Evolutionary conservation across 768 basidiomycete species (phyloP).

Genomic region (Harrya chromipes): DNA sequence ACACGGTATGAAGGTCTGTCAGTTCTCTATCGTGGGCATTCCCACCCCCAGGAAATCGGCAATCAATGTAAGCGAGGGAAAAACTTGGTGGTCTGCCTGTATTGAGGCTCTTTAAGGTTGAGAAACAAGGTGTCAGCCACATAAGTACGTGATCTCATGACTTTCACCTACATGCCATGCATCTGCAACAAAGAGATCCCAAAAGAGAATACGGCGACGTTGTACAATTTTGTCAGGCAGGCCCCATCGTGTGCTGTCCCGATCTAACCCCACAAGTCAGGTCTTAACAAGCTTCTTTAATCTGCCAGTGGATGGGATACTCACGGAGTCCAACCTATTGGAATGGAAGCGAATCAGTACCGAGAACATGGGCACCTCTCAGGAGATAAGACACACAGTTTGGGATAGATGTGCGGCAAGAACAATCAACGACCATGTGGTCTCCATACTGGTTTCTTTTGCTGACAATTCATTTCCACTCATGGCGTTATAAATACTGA

Average conservation of each 20-base stretch:
- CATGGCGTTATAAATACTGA: constrained; percentile 71
- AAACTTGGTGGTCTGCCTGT: constrained; percentile 72
- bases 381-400: constrained; percentile 43
- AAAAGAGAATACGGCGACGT: constrained; percentile 66
- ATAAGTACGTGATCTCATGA: background rate
- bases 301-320: constrained; percentile 25
- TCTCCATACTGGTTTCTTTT: constrained; percentile 68
- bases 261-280: constrained; percentile 37
- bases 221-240: constrained; percentile 61
- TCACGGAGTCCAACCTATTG: constrained; percentile 65
- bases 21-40: constrained; percentile 13
- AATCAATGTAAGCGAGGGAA: constrained; percentile 64
- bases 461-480: constrained; percentile 54
- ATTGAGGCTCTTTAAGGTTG: constrained; percentile 52
- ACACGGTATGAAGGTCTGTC: constrained; percentile 20
- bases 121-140: constrained; percentile 9
- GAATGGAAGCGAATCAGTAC: constrained; percentile 14
- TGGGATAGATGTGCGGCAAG: constrained; percentile 65
- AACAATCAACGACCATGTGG: constrained; percentile 64
- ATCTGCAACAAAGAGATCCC: constrained; percentile 75
- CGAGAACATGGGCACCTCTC: background rate
- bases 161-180: constrained; percentile 55
- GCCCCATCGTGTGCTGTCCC: constrained; percentile 64
- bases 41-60: constrained; percentile 48
- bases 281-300: constrained; percentile 4